These are phyloP conservation scores for Casuarina glauca DNA, from an alignment of 306 rosid genomes.

Conservation along the genomic window DNA sequence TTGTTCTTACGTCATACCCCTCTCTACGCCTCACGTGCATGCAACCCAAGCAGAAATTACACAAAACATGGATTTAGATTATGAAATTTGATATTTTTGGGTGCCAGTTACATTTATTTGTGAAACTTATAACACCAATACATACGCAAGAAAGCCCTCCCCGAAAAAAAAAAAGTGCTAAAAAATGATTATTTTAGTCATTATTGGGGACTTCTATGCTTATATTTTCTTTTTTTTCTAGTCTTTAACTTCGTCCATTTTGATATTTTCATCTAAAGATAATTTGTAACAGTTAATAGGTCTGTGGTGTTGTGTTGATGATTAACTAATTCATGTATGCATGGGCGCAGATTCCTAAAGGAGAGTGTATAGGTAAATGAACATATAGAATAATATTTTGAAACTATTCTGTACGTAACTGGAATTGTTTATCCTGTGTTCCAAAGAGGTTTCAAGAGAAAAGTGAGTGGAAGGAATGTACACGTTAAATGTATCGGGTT, in stretches of 20 bases:
- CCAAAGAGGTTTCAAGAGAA: conserved; percentile 34
- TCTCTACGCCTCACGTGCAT: conserved; percentile 82
- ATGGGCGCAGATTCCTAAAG: conserved; percentile 3
- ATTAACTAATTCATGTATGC: neutral
- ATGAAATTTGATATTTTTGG: neutral
- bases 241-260: neutral
- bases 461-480: conserved; percentile 34
- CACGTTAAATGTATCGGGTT: conserved; percentile 44
- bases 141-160: no score
- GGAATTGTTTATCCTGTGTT: conserved; percentile 14
- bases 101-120: no score
- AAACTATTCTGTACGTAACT: neutral
- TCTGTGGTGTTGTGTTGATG: no score
- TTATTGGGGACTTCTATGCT: no score
- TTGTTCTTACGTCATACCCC: conserved; percentile 57
- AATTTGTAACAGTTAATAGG: no score
- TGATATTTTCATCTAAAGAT: no score
- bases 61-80: conserved; percentile 4
- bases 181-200: no score
- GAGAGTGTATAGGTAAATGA: neutral
- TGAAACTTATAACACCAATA: no score
- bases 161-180: no score
- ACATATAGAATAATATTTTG: neutral
- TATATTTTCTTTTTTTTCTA: neutral
- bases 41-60: conserved; percentile 50